Evolutionary conservation across 1,139 yeast genomes (phyloP).

Genomic region (Protomyces gravidus): DNA sequence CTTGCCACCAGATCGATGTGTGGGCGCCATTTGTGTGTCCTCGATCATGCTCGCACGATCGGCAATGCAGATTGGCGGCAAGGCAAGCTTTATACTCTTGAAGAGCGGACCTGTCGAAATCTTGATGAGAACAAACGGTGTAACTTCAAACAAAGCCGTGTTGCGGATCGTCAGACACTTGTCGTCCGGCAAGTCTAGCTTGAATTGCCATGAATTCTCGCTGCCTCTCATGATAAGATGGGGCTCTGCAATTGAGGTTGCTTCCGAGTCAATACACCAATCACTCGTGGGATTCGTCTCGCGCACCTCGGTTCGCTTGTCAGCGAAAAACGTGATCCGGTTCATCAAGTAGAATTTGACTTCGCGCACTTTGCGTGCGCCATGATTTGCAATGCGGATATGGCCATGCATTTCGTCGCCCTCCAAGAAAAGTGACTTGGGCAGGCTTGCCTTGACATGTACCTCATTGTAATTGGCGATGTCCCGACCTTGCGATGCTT

Average conservation of each 20-base stretch:
- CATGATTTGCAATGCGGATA: constrained; percentile 19
- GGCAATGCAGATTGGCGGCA: constrained; percentile 16
- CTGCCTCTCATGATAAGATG: constrained; percentile 7
- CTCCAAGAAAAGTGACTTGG: constrained; percentile 6
- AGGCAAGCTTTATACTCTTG: constrained; percentile 7
- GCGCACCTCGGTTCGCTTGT: constrained; percentile 5
- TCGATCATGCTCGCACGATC: constrained; percentile 11
- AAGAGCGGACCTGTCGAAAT: constrained; percentile 18
- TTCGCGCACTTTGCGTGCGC: constrained; percentile 16
- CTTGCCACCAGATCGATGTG: constrained; percentile 4
- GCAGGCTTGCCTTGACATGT: constrained; percentile 14
- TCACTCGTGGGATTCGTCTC: constrained; percentile 14
- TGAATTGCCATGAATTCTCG: constrained; percentile 18
- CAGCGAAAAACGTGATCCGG: constrained; percentile 23
- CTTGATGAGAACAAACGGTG: constrained; percentile 20
- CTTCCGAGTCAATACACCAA: constrained; percentile 5
- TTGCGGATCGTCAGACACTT: constrained; percentile 19
- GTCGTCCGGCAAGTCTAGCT: constrained; percentile 10
- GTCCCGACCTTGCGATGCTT: constrained; percentile 20
- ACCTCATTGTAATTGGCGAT: constrained; percentile 25
- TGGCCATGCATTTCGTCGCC: constrained; percentile 15
- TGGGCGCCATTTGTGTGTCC: constrained; percentile 2
- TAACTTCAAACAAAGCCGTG: constrained; percentile 26
- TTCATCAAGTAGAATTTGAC: constrained; percentile 21
- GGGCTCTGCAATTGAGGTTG: constrained; percentile 4